A percentile compares a stretch with the other conserved stretches of the same genome.
These are phyloP conservation scores for Coniochaeta prunicola DNA, from an alignment of 2,329 filamentous ascomycete species.

Conservation along the genomic window DNA sequence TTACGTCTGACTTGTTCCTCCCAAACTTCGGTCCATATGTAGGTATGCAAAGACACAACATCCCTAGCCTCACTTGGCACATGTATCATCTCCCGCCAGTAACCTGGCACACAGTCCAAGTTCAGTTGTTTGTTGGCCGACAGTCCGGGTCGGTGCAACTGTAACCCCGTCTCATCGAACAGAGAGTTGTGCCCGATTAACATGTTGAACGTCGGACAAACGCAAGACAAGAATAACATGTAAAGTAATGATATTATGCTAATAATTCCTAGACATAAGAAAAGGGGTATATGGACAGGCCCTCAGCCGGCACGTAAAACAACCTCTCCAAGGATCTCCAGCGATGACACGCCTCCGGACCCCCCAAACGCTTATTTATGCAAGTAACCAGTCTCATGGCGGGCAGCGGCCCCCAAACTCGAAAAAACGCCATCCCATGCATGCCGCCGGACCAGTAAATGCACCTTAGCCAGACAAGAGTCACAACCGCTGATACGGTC, in stretches of 20 bases:
- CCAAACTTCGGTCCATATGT: no score
- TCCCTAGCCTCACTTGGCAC: no score
- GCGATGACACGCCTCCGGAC: background rate
- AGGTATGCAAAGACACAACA: no score
- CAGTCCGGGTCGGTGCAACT: no score
- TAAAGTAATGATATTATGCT: background rate
- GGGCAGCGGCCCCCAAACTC: background rate
- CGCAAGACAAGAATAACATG: background rate
- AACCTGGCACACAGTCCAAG: no score
- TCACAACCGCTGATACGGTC: no score
- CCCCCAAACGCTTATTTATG: background rate
- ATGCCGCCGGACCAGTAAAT: background rate
- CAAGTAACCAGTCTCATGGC: background rate
- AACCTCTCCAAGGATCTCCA: background rate
- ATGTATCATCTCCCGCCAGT: no score
- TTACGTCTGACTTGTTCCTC: no score
- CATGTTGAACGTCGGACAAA: background rate
- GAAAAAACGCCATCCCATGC: background rate
- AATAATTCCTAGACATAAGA: background rate
- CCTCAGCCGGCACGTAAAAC: background rate
- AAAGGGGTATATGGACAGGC: background rate
- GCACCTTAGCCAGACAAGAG: background rate
- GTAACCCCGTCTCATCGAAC: no score
- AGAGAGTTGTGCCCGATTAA: no score
- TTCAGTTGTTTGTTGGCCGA: no score